These are phyloP conservation scores for Colletotrichum falcatum DNA, from an alignment of 2,329 filamentous ascomycete species.

Conservation along the genomic window DNA sequence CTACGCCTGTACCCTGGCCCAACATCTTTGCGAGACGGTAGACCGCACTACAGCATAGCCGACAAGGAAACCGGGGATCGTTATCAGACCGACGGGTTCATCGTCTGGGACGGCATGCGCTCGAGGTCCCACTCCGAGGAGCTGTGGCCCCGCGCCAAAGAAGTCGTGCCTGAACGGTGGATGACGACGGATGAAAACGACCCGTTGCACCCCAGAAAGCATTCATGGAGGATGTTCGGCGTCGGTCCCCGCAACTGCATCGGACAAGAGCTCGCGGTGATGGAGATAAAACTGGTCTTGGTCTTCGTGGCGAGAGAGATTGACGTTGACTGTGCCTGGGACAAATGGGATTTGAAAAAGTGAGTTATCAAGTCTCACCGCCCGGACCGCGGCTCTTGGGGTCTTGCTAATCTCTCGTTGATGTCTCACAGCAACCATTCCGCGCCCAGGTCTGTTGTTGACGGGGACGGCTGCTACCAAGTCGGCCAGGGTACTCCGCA, in stretches of 20 bases:
- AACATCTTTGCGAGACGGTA: slow-evolving; percentile 53
- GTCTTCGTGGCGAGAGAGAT: slow-evolving; percentile 62
- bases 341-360: slow-evolving; percentile 50
- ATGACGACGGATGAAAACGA: slow-evolving; percentile 43
- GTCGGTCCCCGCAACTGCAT: slow-evolving; percentile 66
- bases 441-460: slow-evolving; percentile 44
- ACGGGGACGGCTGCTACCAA: slow-evolving; percentile 49
- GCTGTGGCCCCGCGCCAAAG: slow-evolving; percentile 53
- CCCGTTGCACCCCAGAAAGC: slow-evolving; percentile 41
- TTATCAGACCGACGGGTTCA: slow-evolving; percentile 52
- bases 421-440: slow-evolving; percentile 42
- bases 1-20: slow-evolving; percentile 64
- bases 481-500: slow-evolving; percentile 48
- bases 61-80: slow-evolving; percentile 50
- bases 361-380: slow-evolving; percentile 38
- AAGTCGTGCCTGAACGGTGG: slow-evolving; percentile 59
- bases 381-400: not conserved
- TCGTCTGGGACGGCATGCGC: slow-evolving; percentile 35
- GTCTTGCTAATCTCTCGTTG: not conserved
- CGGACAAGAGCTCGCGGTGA: slow-evolving; percentile 66
- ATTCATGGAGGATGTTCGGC: slow-evolving; percentile 65
- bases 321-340: slow-evolving; percentile 61
- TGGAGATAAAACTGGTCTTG: slow-evolving; percentile 63
- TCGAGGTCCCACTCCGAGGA: slow-evolving; percentile 46
- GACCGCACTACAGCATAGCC: slow-evolving; percentile 49